Evolutionary conservation across 208 protist genomes (phyloP).

Genomic region (Leishmania aethiopica): DNA sequence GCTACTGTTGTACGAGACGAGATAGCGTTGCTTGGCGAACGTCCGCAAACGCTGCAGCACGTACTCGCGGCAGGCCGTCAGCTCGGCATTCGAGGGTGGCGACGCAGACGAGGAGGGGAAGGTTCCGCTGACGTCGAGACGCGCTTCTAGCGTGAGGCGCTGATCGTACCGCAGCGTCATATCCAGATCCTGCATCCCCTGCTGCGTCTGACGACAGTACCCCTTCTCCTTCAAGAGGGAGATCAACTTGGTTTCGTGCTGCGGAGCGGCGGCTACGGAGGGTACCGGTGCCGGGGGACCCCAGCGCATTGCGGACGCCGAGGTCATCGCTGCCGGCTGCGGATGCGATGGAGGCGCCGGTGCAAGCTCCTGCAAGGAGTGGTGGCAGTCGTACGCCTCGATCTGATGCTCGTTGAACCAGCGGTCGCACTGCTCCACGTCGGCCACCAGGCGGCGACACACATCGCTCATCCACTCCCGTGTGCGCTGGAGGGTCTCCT

Average conservation of each 20-base stretch:
- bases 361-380: slow-evolving; percentile 63
- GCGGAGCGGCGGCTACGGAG: slow-evolving; percentile 2
- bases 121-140: slow-evolving; percentile 60
- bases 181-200: slow-evolving; percentile 52
- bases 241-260: slow-evolving; percentile 33
- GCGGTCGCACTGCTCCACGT: slow-evolving; percentile 65
- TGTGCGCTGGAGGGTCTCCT: slow-evolving; percentile 48
- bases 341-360: slow-evolving; percentile 16
- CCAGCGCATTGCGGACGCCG: slow-evolving; percentile 15
- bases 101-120: slow-evolving; percentile 34
- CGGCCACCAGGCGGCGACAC: slow-evolving; percentile 51
- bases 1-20: slow-evolving; percentile 51
- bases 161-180: slow-evolving; percentile 58
- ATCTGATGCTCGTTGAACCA: slow-evolving; percentile 63
- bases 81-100: slow-evolving; percentile 34
- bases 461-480: slow-evolving; percentile 65
- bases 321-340: slow-evolving; percentile 3
- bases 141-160: slow-evolving; percentile 64
- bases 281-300: not conserved
- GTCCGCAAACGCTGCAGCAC: slow-evolving; percentile 63
- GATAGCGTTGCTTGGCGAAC: slow-evolving; percentile 43
- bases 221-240: slow-evolving; percentile 42
- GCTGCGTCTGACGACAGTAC: slow-evolving; percentile 33
- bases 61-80: slow-evolving; percentile 50
- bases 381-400: slow-evolving; percentile 57